Evolutionary conservation across 1,284 basidiomycete species (phyloP).

Genomic region (Rhodotorula sp.): DNA sequence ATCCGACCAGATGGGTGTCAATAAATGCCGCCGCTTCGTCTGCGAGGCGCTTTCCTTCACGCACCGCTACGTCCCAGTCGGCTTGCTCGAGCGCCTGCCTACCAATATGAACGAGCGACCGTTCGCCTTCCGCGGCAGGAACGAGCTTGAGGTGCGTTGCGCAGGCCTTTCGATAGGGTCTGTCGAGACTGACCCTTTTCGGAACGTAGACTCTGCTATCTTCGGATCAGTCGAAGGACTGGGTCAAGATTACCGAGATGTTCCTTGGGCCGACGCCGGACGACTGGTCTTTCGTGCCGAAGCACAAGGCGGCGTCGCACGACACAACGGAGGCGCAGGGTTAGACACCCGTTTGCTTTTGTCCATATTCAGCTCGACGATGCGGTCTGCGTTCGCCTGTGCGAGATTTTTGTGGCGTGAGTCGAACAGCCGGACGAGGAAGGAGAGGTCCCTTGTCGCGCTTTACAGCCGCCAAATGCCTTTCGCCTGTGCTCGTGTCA

Average conservation of each 20-base stretch:
- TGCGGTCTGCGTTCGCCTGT: no score
- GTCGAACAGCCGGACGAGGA: no score
- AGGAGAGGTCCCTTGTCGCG: no score
- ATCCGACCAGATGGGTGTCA: constrained; percentile 83
- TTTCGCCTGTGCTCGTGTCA: no score
- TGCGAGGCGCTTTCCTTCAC: constrained; percentile 95
- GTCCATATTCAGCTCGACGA: no score
- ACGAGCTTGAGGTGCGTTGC: constrained; percentile 61
- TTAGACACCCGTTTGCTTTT: not conserved
- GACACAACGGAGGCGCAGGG: constrained; percentile 28
- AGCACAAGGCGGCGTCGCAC: constrained; percentile 46
- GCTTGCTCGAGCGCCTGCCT: constrained; percentile 81
- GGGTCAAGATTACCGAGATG: constrained; percentile 87
- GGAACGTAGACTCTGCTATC: constrained; percentile 73
- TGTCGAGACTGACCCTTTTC: constrained; percentile 4
- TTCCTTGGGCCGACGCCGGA: constrained; percentile 73
- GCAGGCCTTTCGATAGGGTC: no score
- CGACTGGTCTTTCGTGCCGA: constrained; percentile 59
- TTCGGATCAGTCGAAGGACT: constrained; percentile 77
- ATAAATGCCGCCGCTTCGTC: constrained; percentile 88
- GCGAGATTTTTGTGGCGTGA: no score
- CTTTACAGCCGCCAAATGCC: no score
- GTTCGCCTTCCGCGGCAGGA: constrained; percentile 58
- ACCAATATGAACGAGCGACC: constrained; percentile 84
- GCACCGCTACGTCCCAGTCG: constrained; percentile 90